A percentile compares a stretch with the other conserved stretches of the same genome.
These are phyloP conservation scores for Acidiella bohemica DNA, from an alignment of 495 filamentous ascomycete species.

Conservation along the genomic window DNA sequence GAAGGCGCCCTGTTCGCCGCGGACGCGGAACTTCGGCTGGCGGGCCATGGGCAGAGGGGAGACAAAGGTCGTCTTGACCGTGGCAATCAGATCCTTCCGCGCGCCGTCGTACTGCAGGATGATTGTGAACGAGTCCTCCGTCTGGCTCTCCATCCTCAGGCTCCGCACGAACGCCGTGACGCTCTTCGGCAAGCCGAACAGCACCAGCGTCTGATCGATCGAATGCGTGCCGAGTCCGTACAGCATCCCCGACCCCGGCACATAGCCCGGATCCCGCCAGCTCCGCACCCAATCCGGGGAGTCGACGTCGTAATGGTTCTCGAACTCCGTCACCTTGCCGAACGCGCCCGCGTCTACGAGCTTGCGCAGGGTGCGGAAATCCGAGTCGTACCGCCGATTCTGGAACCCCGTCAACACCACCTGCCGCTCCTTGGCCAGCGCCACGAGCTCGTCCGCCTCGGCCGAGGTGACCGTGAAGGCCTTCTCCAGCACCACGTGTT, in stretches of 20 bases:
- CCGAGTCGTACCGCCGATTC: conserved; percentile 73
- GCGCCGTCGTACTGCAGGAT: conserved; percentile 54
- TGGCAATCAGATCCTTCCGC: conserved; percentile 42
- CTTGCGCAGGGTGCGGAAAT: conserved; percentile 62
- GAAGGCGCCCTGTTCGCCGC: conserved; percentile 51
- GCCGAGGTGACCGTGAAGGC: conserved; percentile 60
- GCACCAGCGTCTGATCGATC: conserved; percentile 64
- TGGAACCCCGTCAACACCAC: conserved; percentile 70
- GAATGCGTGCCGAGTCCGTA: conserved; percentile 78
- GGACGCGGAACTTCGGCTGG: conserved; percentile 65
- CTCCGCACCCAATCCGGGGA: conserved; percentile 41
- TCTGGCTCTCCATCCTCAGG: conserved; percentile 31
- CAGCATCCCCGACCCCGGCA: conserved; percentile 57
- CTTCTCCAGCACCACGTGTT: conserved; percentile 81
- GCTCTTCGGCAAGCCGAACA: conserved; percentile 59
- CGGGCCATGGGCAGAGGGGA: conserved; percentile 44
- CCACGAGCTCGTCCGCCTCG: conserved; percentile 57
- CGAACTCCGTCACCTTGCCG: conserved; percentile 62
- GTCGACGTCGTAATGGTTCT: conserved; percentile 75
- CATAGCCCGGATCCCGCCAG: conserved; percentile 40
- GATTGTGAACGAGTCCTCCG: conserved; percentile 57
- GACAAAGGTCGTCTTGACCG: conserved; percentile 54
- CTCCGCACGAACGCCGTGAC: conserved; percentile 57
- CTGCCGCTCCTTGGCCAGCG: conserved; percentile 45
- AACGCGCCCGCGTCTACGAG: conserved; percentile 42